Percentiles rank a stretch among this genome's conserved stretches.
These are phyloP conservation scores for Teratosphaeria gauchensis DNA, from an alignment of 2,329 filamentous ascomycete genomes.

Conservation along the genomic window DNA sequence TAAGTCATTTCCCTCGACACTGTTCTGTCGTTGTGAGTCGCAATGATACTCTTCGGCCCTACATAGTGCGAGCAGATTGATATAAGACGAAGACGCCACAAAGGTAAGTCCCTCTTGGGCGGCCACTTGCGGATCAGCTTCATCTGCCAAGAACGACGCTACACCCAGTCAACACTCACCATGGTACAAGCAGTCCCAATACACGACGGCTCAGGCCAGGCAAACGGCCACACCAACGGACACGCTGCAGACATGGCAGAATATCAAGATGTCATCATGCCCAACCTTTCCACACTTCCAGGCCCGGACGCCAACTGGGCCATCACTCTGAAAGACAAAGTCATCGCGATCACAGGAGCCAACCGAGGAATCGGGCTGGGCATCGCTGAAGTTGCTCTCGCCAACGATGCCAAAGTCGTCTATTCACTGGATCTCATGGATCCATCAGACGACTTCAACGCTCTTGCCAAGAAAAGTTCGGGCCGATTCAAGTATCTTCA, in stretches of 20 bases:
- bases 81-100: not conserved
- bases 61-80: not conserved
- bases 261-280: constrained; percentile 11
- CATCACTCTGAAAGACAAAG: constrained; percentile 35
- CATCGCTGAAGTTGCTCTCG: constrained; percentile 24
- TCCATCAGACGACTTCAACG: constrained; percentile 20
- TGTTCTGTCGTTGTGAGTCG: not conserved
- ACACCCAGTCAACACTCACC: constrained; percentile 4
- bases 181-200: constrained; percentile 17
- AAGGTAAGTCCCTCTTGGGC: not conserved
- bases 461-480: constrained; percentile 17
- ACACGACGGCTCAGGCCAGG: constrained; percentile 10
- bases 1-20: not conserved
- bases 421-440: constrained; percentile 24
- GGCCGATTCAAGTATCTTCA: constrained; percentile 21
- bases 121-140: not conserved
- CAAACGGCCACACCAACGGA: constrained; percentile 10
- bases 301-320: constrained; percentile 37
- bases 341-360: constrained; percentile 30
- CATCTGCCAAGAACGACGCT: not conserved
- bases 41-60: not conserved
- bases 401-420: constrained; percentile 18
- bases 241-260: constrained; percentile 6
- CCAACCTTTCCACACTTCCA: constrained; percentile 33
- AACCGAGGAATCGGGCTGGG: constrained; percentile 22